Conservation (phyloP, 768 basidiomycete species). For the Leccinum pellstonianum region DNA sequence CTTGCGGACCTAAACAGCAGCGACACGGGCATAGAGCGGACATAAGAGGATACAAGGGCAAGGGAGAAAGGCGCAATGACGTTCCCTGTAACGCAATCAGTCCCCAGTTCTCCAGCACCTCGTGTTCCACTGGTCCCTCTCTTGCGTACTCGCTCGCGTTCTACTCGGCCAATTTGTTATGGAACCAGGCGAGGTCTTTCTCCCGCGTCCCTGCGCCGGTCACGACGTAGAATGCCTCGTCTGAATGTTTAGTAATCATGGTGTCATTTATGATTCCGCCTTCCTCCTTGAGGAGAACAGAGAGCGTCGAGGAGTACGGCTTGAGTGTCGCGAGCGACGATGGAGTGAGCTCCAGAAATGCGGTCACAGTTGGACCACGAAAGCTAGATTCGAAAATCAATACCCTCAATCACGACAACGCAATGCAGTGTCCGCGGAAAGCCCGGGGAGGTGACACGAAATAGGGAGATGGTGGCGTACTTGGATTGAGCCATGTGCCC, state of each 20-base stretch:
- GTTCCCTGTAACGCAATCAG: constrained; percentile 87
- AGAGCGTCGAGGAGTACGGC: constrained; percentile 79
- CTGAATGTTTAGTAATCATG: constrained; percentile 82
- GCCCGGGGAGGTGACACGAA: neutral
- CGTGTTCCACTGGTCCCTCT: constrained; percentile 69
- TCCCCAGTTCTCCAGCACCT: constrained; percentile 82
- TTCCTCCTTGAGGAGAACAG: constrained; percentile 80
- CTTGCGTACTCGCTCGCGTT: constrained; percentile 53
- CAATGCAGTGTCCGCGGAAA: neutral
- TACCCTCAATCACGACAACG: neutral
- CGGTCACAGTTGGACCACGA: constrained; percentile 71
- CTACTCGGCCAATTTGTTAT: constrained; percentile 69
- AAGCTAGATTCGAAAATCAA: constrained; percentile 48
- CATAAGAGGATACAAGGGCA: neutral
- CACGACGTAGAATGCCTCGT: constrained; percentile 86
- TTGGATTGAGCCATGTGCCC: constrained; percentile 97
- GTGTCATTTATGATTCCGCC: constrained; percentile 98
- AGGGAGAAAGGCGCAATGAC: constrained; percentile 12
- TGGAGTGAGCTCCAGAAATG: constrained; percentile 88
- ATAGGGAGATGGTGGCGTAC: constrained; percentile 40
- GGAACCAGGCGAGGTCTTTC: constrained; percentile 79
- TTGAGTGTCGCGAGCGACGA: constrained; percentile 69
- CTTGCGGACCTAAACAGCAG: constrained; percentile 62
- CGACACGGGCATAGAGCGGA: neutral
- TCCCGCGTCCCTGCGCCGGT: constrained; percentile 91